A percentile compares a stretch with the other conserved stretches of the same genome.
phyloP scores from a whole-genome alignment of 768 basidiomycete genomes.

The Gymnopilus junonius region DNA sequence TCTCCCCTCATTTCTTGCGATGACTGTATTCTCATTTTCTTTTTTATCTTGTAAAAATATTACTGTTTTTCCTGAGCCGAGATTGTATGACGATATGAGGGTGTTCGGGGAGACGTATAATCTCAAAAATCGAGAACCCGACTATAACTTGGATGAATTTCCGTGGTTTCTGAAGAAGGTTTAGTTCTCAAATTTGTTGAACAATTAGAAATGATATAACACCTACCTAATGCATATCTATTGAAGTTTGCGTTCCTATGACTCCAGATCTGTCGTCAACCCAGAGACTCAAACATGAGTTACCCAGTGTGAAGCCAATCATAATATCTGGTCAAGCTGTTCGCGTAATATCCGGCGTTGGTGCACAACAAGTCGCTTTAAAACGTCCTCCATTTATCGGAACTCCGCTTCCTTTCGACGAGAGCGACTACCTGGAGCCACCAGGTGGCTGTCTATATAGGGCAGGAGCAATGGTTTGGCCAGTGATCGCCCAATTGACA shows the following conservation, averaged over 20 bases:
- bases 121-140: not conserved
- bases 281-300: not conserved
- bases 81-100: not conserved
- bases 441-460: not conserved
- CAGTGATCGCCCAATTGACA: not conserved
- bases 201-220: not conserved
- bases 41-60: constrained; percentile 1
- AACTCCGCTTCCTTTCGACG: not conserved
- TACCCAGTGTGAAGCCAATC: not conserved
- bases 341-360: not conserved
- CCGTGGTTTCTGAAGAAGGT: not conserved
- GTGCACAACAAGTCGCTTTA: not conserved
- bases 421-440: not conserved
- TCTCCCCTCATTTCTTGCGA: not conserved
- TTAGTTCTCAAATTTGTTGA: no score
- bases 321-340: not conserved
- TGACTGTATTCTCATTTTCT: not conserved
- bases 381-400: not conserved
- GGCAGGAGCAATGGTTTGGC: not conserved
- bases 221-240: not conserved
- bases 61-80: not conserved
- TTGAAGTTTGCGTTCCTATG: not conserved
- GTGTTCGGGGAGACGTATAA: not conserved
- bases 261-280: not conserved
- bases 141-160: not conserved